Conservation (phyloP, 2,329 filamentous ascomycete species). For the Lecanicillium sp. region DNA sequence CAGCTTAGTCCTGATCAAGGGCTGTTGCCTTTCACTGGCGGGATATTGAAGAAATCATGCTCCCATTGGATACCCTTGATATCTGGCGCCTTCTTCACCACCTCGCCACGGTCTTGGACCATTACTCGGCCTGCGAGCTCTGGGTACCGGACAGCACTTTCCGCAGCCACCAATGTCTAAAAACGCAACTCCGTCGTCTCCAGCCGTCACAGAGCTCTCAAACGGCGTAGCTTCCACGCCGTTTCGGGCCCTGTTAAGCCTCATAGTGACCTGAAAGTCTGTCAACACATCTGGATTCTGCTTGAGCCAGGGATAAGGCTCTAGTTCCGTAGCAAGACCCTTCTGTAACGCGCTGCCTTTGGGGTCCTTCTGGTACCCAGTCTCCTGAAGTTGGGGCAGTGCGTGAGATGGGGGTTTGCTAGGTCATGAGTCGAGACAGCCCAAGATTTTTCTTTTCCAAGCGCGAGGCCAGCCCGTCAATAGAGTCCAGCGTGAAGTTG, state of each 20-base stretch:
- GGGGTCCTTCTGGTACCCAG: not conserved
- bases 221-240: not conserved
- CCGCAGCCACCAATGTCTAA: too few species aligned
- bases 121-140: not conserved
- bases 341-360: conserved; percentile 5
- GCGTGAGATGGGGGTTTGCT: conserved; percentile 20
- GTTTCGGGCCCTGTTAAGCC: not conserved
- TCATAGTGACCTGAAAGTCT: not conserved
- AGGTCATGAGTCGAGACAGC: not conserved
- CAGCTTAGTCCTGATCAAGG: not conserved
- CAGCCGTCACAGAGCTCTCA: not conserved
- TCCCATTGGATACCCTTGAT: not conserved
- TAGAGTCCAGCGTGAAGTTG: not conserved
- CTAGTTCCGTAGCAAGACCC: not conserved
- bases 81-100: not conserved
- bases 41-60: not conserved
- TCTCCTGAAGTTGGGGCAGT: conserved; percentile 24
- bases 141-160: not conserved
- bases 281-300: not conserved
- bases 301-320: not conserved
- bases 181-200: not conserved
- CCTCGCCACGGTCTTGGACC: not conserved
- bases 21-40: not conserved
- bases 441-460: not conserved
- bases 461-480: not conserved